These are phyloP conservation scores for Xerophyta viscosa DNA, from an alignment of 106 monocot species.

Conservation along the genomic window DNA sequence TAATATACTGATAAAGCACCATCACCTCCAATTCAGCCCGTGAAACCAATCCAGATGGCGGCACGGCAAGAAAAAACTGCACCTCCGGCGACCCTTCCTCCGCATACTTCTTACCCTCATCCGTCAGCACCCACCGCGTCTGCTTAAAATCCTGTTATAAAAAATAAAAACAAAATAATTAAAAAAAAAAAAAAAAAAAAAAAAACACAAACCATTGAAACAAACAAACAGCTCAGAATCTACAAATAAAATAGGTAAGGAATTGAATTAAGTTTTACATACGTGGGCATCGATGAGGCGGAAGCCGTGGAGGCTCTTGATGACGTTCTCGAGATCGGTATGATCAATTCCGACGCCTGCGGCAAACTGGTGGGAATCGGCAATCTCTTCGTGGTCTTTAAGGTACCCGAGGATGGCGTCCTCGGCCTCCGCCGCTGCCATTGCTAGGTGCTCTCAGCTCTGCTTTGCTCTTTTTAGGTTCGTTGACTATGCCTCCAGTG, in stretches of 20 bases:
- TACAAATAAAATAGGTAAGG: too few species aligned
- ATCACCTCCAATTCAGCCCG: slow-evolving; percentile 50
- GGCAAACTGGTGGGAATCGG: slow-evolving; percentile 68
- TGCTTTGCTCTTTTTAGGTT: too few species aligned
- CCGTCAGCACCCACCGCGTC: slow-evolving; percentile 60
- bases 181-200: not conserved
- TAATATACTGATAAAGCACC: too few species aligned
- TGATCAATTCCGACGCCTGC: slow-evolving; percentile 44
- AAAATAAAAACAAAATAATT: not conserved
- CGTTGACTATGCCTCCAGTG: too few species aligned
- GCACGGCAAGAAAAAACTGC: slow-evolving; percentile 45
- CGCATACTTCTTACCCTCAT: slow-evolving; percentile 68
- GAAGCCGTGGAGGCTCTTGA: slow-evolving; percentile 78
- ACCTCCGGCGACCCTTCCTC: slow-evolving; percentile 68
- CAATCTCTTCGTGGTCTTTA: slow-evolving; percentile 36
- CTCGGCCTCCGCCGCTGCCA: slow-evolving; percentile 24
- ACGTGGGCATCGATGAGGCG: slow-evolving; percentile 38
- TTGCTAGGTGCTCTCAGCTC: too few species aligned
- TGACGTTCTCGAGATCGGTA: slow-evolving; percentile 68
- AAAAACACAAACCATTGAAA: not conserved
- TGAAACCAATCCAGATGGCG: slow-evolving; percentile 51
- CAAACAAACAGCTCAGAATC: not conserved
- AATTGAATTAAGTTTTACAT: not conserved
- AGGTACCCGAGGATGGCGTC: slow-evolving; percentile 46
- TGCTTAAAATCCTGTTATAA: slow-evolving; percentile 47